Base-by-base conservation (phyloP, 78 protist genomes). In the Isochrysis galbana region DNA sequence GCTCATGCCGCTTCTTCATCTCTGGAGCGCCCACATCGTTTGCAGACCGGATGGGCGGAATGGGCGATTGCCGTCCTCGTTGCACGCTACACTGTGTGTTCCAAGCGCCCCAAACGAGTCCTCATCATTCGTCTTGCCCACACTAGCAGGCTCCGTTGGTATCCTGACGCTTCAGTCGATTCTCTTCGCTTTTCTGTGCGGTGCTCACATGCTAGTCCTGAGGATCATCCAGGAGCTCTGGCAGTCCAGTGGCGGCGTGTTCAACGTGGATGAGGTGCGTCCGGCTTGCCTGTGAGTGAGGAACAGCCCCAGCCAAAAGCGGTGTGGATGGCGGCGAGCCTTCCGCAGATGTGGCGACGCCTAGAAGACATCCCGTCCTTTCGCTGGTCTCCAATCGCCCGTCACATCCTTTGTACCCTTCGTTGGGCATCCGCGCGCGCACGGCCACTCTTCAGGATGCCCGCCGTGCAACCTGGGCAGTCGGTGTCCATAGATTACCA, bases 161-260 rank as follows among this genome's bases (percentile, higher is more conserved):
- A 61, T 61, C 41, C 70, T 87, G 11, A 26, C 44, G 29, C 82
- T 54, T 25, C 91, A 88, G 82, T 54, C 80, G 39, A 10, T 67
- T 7, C 91, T 88, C 32, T 88, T 88, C 26, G 77, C 48, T 0
- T 25, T 19, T 4, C 44, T 86, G 21, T 11, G 38, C 45, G 90
- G 90, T n/a, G 90, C 90, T 2, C 54, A 14, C 54, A 21, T 86
- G 72, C 41, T 86, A 22, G 90, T 86, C 67, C 91, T 47, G 14
- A 67, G 90, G n/a, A 48, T 86, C 45, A 61, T 61, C 72, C 80
- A 86, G 90, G 90, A 86, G 90, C 90, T 86, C 5, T 48, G 90
- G 67, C 90, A 46, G 67, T 0, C 36, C 38, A n/a, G 39, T 14
- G 91, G 91, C 25, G 91, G 91, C 0, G 48, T 69, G 23, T 88